Evolutionary conservation across 2,329 filamentous ascomycete species (phyloP).

Genomic region (Phoma sp.): DNA sequence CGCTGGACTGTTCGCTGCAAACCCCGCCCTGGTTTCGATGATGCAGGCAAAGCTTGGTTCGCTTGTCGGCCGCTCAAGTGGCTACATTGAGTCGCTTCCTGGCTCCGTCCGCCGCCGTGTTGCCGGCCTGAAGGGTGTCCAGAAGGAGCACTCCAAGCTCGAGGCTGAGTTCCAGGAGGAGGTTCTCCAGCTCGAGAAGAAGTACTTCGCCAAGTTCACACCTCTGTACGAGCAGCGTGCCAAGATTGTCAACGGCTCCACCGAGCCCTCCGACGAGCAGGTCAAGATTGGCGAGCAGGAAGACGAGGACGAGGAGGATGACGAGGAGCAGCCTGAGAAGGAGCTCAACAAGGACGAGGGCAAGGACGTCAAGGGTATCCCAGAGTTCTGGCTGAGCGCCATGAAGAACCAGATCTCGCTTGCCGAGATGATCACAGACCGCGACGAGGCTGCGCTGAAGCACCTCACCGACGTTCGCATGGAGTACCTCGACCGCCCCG

Average conservation of each 20-base stretch:
- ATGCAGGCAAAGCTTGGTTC: conserved; percentile 95
- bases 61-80: conserved; percentile 92
- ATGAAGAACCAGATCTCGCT: conserved; percentile 99
- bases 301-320: conserved; percentile 70
- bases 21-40: conserved; percentile 94
- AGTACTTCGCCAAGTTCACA: conserved; percentile 98
- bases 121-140: conserved; percentile 93
- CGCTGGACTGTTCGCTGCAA: conserved; percentile 92
- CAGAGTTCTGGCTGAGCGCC: conserved; percentile 98
- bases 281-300: conserved; percentile 85
- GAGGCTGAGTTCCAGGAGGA: conserved; percentile 99
- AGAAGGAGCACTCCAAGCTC: conserved; percentile 98
- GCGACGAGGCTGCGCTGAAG: conserved; percentile 93
- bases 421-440: conserved; percentile 98
- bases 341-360: conserved; percentile 66
- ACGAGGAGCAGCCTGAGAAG: conserved; percentile 59
- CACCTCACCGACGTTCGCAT: conserved; percentile 91
- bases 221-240: conserved; percentile 96
- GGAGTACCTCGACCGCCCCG: conserved; percentile 98
- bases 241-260: conserved; percentile 85
- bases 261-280: conserved; percentile 87
- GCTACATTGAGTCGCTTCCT: conserved; percentile 96
- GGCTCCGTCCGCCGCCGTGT: conserved; percentile 89
- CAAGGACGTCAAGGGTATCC: conserved; percentile 77
- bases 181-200: conserved; percentile 97